Base-by-base conservation (phyloP, 805 yeast species). In the Candida ovalis region DNA sequence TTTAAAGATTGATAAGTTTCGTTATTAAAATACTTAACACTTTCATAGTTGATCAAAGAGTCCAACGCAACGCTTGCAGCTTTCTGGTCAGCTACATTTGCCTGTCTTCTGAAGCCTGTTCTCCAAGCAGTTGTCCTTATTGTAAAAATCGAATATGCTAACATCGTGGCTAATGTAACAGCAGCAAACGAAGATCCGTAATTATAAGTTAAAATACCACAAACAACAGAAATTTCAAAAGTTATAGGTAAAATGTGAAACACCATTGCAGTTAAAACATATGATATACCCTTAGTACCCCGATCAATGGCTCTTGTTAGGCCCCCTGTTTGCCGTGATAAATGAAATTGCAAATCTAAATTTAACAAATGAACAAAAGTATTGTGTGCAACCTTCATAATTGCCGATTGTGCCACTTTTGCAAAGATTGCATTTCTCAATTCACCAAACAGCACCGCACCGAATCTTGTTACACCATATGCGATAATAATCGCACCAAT, bases 41-140 rank as follows among this genome's bases (percentile, higher is more conserved):
- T 85, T 69, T 94, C 99, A 65, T 84, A 92, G 69, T 94, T 94
- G 55, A 92, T 88, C 62, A 94, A 73, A 1, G 97, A 90, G 64
- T 94, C 99, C 43, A 94, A 73, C 0, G 98, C 97, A 25, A 92
- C 91, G 52, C 88, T 82, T 0, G 97, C 96, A n/a, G 96, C 96
- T 64, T 86, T 78, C 63, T 94, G 95, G 63, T 94, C 99, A 1
- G 99, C 98, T 48, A 77, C 78, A 64, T 94, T 94, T 3, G 92
- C 98, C 51, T 81, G 78, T 57, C 96, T 77, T 63, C 99, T 78
- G 69, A 94, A 94, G 44, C 81, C 78, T 1, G 99, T 89, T 69
- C 99, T 77, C 99, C 99, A 94, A 0, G 98, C 83, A 1, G 99
- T 94, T 0, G 98, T 94, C 52, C 78, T 76, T 49, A 94, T 86